Base-by-base conservation (phyloP, 805 yeast genomes). In the Tetrapisispora pingtungensis region DNA sequence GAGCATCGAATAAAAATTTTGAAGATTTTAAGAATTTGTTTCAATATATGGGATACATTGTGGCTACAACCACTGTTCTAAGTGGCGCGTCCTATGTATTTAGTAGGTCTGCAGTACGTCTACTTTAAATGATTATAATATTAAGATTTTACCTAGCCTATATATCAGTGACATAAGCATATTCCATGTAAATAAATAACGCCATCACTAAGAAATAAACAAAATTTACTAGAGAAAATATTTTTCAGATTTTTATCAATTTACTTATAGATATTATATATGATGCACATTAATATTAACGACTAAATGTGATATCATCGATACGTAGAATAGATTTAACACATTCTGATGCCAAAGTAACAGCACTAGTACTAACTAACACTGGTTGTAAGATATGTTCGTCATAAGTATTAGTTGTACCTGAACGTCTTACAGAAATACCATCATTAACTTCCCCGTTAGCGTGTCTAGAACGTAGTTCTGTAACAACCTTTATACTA, bases 361-460 rank as follows among this genome's bases (percentile, higher is more conserved):
- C 81, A 41, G 97, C 96, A 66, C 96, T 85, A 17, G 93, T 89
- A 63, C 83, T 84, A 43, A 93, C 98, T 63, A 93, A 73, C 10
- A 89, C 94, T 3, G 99, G 99, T 67, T 93, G 99, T 58, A 93
- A 71, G 46, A 93, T 96, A 62, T 93, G 95, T 67, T 93, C 99
- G 42, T 84, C 86, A 55, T 72, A 85, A 27, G 95, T 87, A 64
- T 90, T 87, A 36, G 89, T 78, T 33, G 97, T 85, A 39, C 95
- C 95, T 0, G 95, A 81, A 61, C 97, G 80, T 67, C 97, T 79
- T 43, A 88, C 95, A 33, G 95, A 84, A 50, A 93, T 86, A 42
- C 98, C 99, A n/a, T 97, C 95, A 56, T 87, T 81, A 51, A 71
- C 74, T 63, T 88, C 96, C 46, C 98, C 97, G 50, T 72, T 71